These are phyloP conservation scores for Oryza rufipogon DNA, from an alignment of 176 grass and related monocot species.

Conservation along the genomic window DNA sequence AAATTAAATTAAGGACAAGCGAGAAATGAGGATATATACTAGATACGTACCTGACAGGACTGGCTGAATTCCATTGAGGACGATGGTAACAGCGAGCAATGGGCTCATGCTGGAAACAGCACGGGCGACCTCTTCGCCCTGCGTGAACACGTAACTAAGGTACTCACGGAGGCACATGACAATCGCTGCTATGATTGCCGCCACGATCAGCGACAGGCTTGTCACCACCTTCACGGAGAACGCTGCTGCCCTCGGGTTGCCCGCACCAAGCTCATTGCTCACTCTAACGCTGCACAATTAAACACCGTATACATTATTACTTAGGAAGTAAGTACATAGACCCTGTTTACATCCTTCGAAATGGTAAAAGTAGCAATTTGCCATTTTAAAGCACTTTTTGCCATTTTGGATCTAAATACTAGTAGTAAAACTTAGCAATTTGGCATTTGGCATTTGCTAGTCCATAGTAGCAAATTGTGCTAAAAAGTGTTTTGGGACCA, in stretches of 20 bases:
- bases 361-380: no score
- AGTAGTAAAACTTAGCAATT: no score
- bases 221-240: constrained; percentile 32
- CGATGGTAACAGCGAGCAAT: constrained; percentile 47
- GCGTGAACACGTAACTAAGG: constrained; percentile 39
- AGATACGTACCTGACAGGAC: constrained; percentile 57
- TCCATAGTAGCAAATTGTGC: no score
- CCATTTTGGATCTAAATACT: no score
- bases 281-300: neutral
- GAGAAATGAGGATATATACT: no score
- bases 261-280: constrained; percentile 21
- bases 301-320: no score
- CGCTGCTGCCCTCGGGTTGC: constrained; percentile 23
- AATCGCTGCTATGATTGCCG: neutral
- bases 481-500: no score
- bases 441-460: no score
- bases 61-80: constrained; percentile 70
- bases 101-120: constrained; percentile 36
- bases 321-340: no score
- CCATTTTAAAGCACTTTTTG: no score
- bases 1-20: no score
- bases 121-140: constrained; percentile 11
- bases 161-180: constrained; percentile 38
- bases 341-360: no score
- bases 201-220: neutral